phyloP scores from a whole-genome alignment of 1,284 basidiomycete genomes.

The Farysia itapuensis region DNA sequence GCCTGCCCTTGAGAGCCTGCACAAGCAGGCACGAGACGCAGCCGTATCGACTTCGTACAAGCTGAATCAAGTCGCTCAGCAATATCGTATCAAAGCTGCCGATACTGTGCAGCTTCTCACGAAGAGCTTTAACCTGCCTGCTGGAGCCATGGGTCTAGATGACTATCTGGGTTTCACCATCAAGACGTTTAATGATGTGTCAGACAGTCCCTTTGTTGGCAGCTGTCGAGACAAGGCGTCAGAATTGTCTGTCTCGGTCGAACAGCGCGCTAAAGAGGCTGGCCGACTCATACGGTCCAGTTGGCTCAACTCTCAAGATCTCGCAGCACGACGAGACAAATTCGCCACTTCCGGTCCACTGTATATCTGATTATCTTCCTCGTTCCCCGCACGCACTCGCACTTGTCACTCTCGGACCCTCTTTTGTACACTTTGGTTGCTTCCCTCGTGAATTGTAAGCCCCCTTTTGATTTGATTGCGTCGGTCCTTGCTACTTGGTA shows the following conservation, averaged over 20 bases:
- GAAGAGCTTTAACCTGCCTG: conserved; percentile 8
- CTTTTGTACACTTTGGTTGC: no score
- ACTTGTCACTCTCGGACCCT: no score
- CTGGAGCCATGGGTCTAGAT: conserved; percentile 18
- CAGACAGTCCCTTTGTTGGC: background rate
- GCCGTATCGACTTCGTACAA: conserved; percentile 13
- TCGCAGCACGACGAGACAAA: no score
- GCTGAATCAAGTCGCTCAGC: conserved; percentile 18
- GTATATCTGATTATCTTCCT: no score
- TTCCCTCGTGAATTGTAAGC: no score
- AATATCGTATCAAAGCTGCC: conserved; percentile 11
- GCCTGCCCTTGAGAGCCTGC: no score
- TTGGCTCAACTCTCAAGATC: no score
- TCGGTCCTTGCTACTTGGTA: no score
- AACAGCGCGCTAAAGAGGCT: background rate
- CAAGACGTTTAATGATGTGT: background rate
- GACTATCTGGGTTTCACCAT: conserved; percentile 22
- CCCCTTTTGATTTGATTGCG: no score
- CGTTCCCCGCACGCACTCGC: no score
- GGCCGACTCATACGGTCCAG: no score
- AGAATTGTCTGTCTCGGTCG: background rate
- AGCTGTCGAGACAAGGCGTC: background rate
- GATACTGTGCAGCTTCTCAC: conserved; percentile 16
- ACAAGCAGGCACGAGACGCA: conserved; percentile 9
- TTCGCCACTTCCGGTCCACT: no score